Evolutionary conservation across 2,329 filamentous ascomycete species (phyloP).

Genomic region (Penicillium janthinellum): DNA sequence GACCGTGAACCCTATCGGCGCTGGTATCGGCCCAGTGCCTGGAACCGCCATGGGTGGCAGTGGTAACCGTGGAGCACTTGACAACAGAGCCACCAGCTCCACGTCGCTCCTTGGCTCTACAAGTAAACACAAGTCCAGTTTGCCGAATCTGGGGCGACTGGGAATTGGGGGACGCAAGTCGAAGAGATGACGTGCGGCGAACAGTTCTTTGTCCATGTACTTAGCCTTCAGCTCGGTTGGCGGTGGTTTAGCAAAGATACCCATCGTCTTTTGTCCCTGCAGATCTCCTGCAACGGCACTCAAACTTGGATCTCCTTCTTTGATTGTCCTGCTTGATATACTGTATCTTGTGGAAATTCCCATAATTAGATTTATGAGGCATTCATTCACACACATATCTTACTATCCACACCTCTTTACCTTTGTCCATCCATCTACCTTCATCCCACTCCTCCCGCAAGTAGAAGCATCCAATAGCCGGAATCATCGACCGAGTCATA

Average conservation of each 20-base stretch:
- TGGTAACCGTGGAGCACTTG: slow-evolving; percentile 33
- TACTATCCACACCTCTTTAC: background rate
- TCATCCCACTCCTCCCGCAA: background rate
- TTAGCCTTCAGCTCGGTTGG: slow-evolving; percentile 3
- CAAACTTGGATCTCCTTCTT: background rate
- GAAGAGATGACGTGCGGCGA: slow-evolving; percentile 35
- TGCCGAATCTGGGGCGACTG: slow-evolving; percentile 70
- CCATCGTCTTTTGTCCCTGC: slow-evolving; percentile 7
- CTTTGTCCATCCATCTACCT: background rate
- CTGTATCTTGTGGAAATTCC: background rate
- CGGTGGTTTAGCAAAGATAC: slow-evolving; percentile 12
- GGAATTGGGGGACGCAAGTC: slow-evolving; percentile 68
- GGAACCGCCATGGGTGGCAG: slow-evolving; percentile 46
- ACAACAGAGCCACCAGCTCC: slow-evolving; percentile 23
- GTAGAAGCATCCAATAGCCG: background rate
- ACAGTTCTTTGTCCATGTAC: slow-evolving; percentile 1
- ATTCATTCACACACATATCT: background rate
- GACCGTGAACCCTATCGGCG: slow-evolving; percentile 40
- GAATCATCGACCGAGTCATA: background rate
- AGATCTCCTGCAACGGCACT: background rate
- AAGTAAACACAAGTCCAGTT: slow-evolving; percentile 62
- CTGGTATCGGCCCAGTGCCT: slow-evolving; percentile 39
- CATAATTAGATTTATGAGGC: background rate
- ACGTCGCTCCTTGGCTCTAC: slow-evolving; percentile 40
- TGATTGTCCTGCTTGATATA: background rate